These are phyloP conservation scores for Magnaporthales sp. DNA, from an alignment of 2,329 filamentous ascomycete species.

Conservation along the genomic window DNA sequence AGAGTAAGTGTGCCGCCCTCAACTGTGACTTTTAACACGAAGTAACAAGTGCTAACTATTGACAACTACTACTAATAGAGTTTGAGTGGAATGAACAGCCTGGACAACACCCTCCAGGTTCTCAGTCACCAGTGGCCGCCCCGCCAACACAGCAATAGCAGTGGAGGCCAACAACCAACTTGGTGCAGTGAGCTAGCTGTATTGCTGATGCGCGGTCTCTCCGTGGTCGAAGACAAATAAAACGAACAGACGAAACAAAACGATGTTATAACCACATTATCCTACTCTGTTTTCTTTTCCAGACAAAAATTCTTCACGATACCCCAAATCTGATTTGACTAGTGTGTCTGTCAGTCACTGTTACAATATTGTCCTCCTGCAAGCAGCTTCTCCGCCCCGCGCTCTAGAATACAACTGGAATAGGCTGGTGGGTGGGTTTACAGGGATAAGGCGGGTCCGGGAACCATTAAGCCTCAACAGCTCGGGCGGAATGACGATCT, in stretches of 20 bases:
- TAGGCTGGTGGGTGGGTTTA: background rate
- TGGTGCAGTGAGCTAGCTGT: background rate
- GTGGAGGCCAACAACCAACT: background rate
- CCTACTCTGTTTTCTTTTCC: background rate
- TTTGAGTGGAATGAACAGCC: constrained; percentile 22
- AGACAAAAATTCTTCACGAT: background rate
- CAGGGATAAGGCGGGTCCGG: background rate
- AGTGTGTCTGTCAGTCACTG: background rate
- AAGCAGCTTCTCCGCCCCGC: background rate
- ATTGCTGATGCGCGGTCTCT: background rate
- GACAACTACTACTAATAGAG: constrained; percentile 11
- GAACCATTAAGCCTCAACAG: background rate
- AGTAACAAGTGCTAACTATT: background rate
- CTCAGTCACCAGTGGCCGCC: background rate
- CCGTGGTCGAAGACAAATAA: background rate
- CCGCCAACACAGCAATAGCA: background rate
- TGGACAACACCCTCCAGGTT: constrained; percentile 5
- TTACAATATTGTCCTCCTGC: background rate
- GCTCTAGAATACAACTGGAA: background rate
- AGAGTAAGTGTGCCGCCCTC: constrained; percentile 54
- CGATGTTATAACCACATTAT: background rate
- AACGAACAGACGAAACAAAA: background rate
- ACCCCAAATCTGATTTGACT: background rate
- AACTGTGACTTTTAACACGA: background rate
- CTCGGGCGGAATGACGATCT: background rate